phyloP scores from a whole-genome alignment of 805 yeast species.

The Myxozyma mucilagina region DNA sequence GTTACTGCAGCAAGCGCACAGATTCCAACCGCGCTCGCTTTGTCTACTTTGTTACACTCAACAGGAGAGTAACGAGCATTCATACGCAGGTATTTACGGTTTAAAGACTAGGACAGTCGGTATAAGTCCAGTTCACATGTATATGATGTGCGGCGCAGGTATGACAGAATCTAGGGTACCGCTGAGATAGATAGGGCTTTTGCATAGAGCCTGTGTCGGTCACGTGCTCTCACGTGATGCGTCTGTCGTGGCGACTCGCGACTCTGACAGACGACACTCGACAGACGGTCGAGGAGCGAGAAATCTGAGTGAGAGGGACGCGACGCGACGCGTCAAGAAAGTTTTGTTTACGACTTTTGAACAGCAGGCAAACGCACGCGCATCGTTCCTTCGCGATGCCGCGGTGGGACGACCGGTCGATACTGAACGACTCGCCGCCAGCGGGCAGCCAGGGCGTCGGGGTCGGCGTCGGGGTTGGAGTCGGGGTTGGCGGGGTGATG shows the following conservation, averaged over 20 bases:
- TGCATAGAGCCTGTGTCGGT: background rate
- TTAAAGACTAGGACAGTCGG: no score
- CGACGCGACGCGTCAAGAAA: conserved; percentile 12
- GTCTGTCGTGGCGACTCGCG: conserved; percentile 4
- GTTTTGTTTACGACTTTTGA: background rate
- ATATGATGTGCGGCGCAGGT: no score
- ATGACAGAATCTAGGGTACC: no score
- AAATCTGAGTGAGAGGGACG: background rate
- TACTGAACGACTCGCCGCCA: conserved; percentile 17
- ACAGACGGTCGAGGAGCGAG: background rate
- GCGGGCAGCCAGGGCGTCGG: background rate
- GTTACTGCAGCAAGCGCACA: no score
- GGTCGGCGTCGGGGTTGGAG: no score
- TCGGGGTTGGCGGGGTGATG: background rate
- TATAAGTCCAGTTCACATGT: no score
- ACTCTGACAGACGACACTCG: conserved; percentile 1
- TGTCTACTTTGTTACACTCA: no score
- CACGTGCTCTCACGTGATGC: background rate
- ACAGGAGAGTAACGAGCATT: no score
- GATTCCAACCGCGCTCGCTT: no score
- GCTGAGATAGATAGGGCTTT: no score
- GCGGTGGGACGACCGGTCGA: conserved; percentile 22
- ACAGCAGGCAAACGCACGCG: no score
- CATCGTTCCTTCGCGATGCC: conserved; percentile 4
- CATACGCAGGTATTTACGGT: no score